Conservation (phyloP, 148 eudicot genomes). For the Polygonum aviculare region DNA sequence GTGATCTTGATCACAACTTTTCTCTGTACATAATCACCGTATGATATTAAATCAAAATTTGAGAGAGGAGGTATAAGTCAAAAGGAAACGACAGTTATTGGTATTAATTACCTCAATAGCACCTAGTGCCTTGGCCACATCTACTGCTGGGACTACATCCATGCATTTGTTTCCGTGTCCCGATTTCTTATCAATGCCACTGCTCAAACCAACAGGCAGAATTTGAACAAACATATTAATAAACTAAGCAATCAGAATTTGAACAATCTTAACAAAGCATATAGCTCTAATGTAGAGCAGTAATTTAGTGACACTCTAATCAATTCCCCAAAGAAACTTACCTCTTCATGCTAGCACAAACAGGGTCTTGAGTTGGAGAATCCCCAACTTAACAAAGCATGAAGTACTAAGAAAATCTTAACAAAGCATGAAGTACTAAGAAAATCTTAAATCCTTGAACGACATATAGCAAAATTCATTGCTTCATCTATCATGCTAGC, state of each 20-base stretch:
- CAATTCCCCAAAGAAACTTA: slow-evolving; percentile 6
- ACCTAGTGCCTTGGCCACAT: slow-evolving; percentile 17
- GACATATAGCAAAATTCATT: no score
- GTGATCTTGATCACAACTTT: no score
- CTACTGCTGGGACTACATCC: neutral
- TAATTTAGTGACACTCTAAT: neutral
- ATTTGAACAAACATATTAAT: neutral
- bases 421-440: no score
- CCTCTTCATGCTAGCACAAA: slow-evolving; percentile 39
- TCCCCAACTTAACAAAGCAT: no score
- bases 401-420: no score
- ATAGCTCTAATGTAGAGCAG: neutral
- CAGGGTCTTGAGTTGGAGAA: no score
- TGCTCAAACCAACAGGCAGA: slow-evolving; percentile 14
- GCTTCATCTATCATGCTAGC: no score
- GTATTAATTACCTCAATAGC: slow-evolving; percentile 24
- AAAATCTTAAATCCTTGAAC: no score
- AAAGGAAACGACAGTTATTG: neutral
- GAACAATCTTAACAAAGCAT: neutral
- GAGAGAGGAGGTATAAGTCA: neutral
- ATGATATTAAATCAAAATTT: no score
- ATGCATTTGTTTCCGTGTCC: slow-evolving; percentile 12
- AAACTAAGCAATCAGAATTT: neutral
- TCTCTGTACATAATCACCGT: no score
- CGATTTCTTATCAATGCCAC: slow-evolving; percentile 18